Percentiles rank a stretch among this genome's conserved stretches.
Conservation (phyloP, 2,329 filamentous ascomycete species). For the Stemphylium beticola region DNA sequence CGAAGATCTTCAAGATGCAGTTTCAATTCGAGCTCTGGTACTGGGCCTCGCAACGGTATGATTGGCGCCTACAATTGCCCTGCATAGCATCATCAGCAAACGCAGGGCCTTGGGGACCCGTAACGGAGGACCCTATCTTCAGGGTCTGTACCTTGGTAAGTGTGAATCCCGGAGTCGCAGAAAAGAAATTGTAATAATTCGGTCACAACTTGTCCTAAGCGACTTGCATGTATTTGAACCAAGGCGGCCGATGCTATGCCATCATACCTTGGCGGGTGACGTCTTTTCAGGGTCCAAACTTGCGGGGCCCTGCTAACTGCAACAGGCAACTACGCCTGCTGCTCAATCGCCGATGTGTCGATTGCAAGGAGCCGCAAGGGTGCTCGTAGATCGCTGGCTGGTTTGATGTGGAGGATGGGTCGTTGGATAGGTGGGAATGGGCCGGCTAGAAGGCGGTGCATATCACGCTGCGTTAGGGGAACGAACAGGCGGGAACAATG, state of each 20-base stretch:
- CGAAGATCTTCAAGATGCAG: not conserved
- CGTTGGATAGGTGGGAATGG: constrained; percentile 10
- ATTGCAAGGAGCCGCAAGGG: constrained; percentile 7
- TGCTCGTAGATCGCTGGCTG: constrained; percentile 3
- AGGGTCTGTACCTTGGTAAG: not conserved
- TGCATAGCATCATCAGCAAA: not conserved
- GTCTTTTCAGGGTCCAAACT: constrained; percentile 22
- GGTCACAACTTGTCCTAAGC: not conserved
- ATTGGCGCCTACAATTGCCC: constrained; percentile 1
- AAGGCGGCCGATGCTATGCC: constrained; percentile 14
- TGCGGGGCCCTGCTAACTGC: constrained; percentile 15
- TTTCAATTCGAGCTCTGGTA: not conserved
- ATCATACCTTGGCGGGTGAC: constrained; percentile 23
- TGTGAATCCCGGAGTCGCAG: not conserved
- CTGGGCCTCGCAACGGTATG: not conserved
- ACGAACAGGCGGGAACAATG: not conserved
- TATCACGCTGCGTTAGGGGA: constrained; percentile 6
- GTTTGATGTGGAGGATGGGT: not conserved
- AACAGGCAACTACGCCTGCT: constrained; percentile 1
- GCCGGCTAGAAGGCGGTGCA: constrained; percentile 1
- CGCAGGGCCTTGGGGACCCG: not conserved
- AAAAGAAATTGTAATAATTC: constrained; percentile 3
- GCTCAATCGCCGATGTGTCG: constrained; percentile 10
- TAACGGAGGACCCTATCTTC: not conserved
- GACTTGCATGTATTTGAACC: constrained; percentile 11